A percentile compares a stretch with the other conserved stretches of the same genome.
phyloP scores from a whole-genome alignment of 768 basidiomycete genomes.

The Xerocomus potaroensis region DNA sequence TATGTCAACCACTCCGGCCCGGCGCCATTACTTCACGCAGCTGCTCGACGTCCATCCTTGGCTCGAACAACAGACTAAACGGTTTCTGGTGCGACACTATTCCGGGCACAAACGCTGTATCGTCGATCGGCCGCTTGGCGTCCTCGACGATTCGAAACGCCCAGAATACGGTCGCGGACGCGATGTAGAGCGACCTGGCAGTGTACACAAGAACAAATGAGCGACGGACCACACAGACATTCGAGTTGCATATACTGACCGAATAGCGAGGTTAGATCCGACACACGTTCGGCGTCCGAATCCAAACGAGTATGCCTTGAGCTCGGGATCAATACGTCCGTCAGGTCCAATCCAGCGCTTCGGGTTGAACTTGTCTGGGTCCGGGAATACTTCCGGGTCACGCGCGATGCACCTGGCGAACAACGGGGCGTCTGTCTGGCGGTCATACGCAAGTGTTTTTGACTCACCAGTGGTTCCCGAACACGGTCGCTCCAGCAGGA shows the following conservation, averaged over 20 bases:
- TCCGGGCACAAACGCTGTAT: conserved; percentile 56
- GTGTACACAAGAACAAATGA: no score
- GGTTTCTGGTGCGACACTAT: conserved; percentile 61
- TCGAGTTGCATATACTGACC: conserved; percentile 22
- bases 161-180: conserved; percentile 60
- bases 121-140: conserved; percentile 51
- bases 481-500: conserved; percentile 33
- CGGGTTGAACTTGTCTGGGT: conserved; percentile 50
- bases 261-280: conserved; percentile 21
- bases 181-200: conserved; percentile 57
- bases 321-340: conserved; percentile 44
- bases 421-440: neutral
- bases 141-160: conserved; percentile 52
- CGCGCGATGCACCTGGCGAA: conserved; percentile 20
- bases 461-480: conserved; percentile 30
- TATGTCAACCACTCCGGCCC: no score
- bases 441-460: neutral
- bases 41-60: conserved; percentile 29
- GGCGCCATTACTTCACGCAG: conserved; percentile 17
- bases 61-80: conserved; percentile 54
- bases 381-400: conserved; percentile 24
- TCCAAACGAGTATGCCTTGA: conserved; percentile 50
- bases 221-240: no score
- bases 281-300: conserved; percentile 41
- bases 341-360: conserved; percentile 48